Conservation (phyloP, 2,329 filamentous ascomycete genomes). For the Fusarium goolgardi region DNA sequence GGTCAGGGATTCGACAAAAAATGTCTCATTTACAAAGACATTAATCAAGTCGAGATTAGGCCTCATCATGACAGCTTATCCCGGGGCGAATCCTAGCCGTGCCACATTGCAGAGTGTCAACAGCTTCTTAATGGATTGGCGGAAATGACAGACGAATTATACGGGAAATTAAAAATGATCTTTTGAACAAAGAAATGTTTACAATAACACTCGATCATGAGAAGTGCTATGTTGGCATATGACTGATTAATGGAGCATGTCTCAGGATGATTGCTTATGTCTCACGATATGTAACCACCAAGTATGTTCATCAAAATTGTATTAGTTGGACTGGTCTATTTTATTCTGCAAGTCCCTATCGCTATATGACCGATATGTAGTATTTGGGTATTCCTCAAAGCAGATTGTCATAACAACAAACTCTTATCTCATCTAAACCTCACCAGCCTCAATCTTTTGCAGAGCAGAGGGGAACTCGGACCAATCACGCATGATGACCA, state of each 20-base stretch:
- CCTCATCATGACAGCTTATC: slow-evolving; percentile 83
- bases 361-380: slow-evolving; percentile 22
- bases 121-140: slow-evolving; percentile 80
- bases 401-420: slow-evolving; percentile 28
- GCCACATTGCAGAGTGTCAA: slow-evolving; percentile 92
- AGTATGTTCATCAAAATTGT: not conserved
- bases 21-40: slow-evolving; percentile 71
- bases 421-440: slow-evolving; percentile 41
- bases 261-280: not conserved
- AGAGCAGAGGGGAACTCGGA: slow-evolving; percentile 63
- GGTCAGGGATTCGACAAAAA: slow-evolving; percentile 42
- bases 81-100: slow-evolving; percentile 84
- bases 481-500: slow-evolving; percentile 71
- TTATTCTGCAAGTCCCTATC: slow-evolving; percentile 10
- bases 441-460: slow-evolving; percentile 59
- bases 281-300: not conserved
- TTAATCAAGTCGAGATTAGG: slow-evolving; percentile 81
- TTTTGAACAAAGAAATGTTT: not conserved
- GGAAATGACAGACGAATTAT: slow-evolving; percentile 39
- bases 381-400: slow-evolving; percentile 41
- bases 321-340: slow-evolving; percentile 36
- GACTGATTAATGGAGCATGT: not conserved
- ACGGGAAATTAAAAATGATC: not conserved
- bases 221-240: not conserved
- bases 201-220: not conserved